Evolutionary conservation across 2,329 filamentous ascomycete species (phyloP).

Genomic region (Fusarium sp.): DNA sequence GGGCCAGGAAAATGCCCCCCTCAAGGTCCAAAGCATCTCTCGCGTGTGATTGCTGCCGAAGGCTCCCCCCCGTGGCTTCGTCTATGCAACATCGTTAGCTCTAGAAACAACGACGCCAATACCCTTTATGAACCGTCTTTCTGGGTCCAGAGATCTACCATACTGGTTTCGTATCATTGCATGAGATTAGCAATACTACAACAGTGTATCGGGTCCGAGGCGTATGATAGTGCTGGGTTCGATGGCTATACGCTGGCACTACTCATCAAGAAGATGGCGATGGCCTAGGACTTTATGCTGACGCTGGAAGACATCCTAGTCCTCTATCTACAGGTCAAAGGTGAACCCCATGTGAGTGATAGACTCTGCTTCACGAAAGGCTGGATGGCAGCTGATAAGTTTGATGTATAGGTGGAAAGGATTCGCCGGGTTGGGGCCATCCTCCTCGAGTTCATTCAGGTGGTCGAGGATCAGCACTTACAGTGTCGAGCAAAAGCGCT

Average conservation of each 20-base stretch:
- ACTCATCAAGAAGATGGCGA: background rate
- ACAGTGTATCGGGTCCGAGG: background rate
- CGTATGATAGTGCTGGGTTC: background rate
- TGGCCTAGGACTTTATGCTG: background rate
- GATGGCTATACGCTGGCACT: background rate
- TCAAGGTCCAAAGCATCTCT: background rate
- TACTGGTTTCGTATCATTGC: background rate
- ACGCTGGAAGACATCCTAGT: background rate
- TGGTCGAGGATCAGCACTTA: background rate
- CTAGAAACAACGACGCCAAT: background rate
- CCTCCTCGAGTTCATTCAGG: background rate
- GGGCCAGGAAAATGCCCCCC: background rate
- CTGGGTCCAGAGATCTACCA: background rate
- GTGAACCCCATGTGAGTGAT: background rate
- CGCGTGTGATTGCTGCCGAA: background rate
- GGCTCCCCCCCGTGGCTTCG: background rate
- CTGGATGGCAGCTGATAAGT: background rate
- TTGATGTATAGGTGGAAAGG: background rate
- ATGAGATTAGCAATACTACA: background rate
- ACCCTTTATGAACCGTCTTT: background rate
- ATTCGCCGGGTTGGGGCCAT: background rate
- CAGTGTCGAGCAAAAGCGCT: background rate
- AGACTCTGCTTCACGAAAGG: no score
- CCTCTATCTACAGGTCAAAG: background rate
- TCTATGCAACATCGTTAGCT: background rate